Evolutionary conservation across 2,329 filamentous ascomycete genomes (phyloP), one percentile per base, ranked within the genome.

Genomic region (Aspergillus jensenii): DNA sequence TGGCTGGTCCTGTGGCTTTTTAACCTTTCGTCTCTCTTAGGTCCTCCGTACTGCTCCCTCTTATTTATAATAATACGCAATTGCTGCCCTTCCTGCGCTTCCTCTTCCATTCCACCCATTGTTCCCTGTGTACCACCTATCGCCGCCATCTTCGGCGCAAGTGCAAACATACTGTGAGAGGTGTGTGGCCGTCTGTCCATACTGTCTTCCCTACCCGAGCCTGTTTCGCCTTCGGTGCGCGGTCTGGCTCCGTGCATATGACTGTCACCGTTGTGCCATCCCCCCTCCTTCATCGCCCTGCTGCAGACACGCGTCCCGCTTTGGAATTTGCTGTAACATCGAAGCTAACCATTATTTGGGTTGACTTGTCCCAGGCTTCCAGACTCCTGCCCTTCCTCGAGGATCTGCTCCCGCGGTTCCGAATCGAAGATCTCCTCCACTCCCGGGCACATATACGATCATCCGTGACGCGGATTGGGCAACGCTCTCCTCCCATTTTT

Each of bases 1-100:
- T 62, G 61, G 65, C 66, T 68, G 67, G 67, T 65, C 66, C 66
- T 62, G 64, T 59, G 59, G 52, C 58, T 59, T 53, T 61, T 59
- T 47, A 48, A 53, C 56, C 51, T 62, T 55, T 35, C 58, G 48
- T 53, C 48, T 54, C 58, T 37, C 40, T 59, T 31, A 31, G 27
- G 27, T 37, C 37, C 44, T 48, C 39, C 6, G 43, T 40, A 17
- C 40, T 33, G 35, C 25, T 60, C 17, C 49, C 58, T 35, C 27
- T 31, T 31, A 31, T 31, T 31, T 31, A 31, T 31, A 31, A 61
- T 61, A 56, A 50, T 54, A 59, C 55, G 56, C 55, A 56, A 61
- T 59, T 59, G 59, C 55, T 53, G 51, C 45, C 45, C 37, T 56
- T 25, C 21, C 33, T 40, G 27, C 48, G 19, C 35, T 40, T 50